Base-by-base conservation (phyloP, 495 filamentous ascomycete genomes). In the Trichoderma reesei region DNA sequence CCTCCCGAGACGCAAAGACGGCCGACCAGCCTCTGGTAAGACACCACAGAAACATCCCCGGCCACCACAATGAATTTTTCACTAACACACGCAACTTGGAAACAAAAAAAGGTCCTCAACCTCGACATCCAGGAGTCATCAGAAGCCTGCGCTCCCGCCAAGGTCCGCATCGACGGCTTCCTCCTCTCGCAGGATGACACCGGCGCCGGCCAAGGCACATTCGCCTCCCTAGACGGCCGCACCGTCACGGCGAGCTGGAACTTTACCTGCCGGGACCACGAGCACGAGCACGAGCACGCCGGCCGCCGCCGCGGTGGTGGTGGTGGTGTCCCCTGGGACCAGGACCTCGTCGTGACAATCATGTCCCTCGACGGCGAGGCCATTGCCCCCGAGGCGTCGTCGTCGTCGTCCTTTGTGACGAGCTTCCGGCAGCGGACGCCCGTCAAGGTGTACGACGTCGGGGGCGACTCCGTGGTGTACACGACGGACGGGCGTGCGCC, bases 331-430 rank as follows among this genome's bases (percentile, higher is more conserved):
- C 72, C 76, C 16, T 68, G 77, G 20, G 74, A 73, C 36, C 81
- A 82, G 61, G 48, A 81, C 16, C 68, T 85, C 70, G 78, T 72
- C 11, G 71, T 85, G 37, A 66, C 70, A n/a, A 67, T 84, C 41
- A 66, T 78, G 38, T 74, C 68, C 11, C 59, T 80, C 20, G 73
- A 75, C 61, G 73, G 73, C 9, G 66, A 71, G 39, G 42, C 69
- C 26, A 26, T 26, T 33, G 63, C 74, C 51, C 54, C 73, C 18
- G 71, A 74, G 62, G 66, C 77, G 41, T 74, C 26, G 26, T 26
- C 26, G 26, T 26, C 26, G 26, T 26, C 26, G 41, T 74, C 72
- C 14, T 83, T 82, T 65, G 72, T 76, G 2, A 65, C 77, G 26
- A 77, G 78, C 37, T 81, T 82, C 67, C 75, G 72, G 67, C 79